Conservation (phyloP, 805 yeast genomes). For the Candida palmyrensis region DNA sequence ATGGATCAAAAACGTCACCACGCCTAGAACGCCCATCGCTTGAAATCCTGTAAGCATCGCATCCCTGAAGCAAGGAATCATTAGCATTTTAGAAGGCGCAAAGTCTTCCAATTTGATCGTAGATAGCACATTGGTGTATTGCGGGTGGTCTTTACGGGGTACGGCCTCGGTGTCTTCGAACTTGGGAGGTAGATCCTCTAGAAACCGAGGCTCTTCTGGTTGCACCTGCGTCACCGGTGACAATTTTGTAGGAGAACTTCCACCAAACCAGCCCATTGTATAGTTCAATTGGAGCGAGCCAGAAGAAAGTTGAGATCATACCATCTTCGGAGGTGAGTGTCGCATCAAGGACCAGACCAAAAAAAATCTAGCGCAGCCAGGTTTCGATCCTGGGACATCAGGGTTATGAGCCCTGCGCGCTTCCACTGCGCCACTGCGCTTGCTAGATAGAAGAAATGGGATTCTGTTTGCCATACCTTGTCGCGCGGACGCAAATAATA, state of each 20-base stretch:
- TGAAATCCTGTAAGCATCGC: conserved; percentile 74
- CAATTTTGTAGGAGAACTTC: conserved; percentile 29
- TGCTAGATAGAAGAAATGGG: no score
- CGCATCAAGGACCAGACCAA: conserved; percentile 1
- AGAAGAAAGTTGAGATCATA: background rate
- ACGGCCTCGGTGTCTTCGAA: conserved; percentile 32
- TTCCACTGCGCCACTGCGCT: conserved; percentile 98
- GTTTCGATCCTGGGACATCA: conserved; percentile 97
- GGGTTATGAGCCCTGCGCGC: conserved; percentile 99
- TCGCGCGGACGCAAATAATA: no score
- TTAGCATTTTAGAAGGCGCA: conserved; percentile 41
- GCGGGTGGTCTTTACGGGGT: conserved; percentile 8
- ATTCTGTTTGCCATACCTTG: no score
- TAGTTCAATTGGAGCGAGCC: background rate
- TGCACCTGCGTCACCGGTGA: conserved; percentile 27
- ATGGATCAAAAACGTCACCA: conserved; percentile 62
- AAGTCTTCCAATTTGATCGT: conserved; percentile 48
- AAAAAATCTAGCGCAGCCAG: conserved; percentile 75
- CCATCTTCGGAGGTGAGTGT: background rate
- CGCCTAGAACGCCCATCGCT: conserved; percentile 64
- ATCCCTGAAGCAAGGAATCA: conserved; percentile 75
- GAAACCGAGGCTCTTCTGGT: conserved; percentile 21
- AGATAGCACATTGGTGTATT: conserved; percentile 32
- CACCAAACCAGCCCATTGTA: conserved; percentile 41
- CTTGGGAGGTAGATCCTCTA: conserved; percentile 52